phyloP scores from a whole-genome alignment of 148 eudicot species.

The Gaultheria prostrata region DNA sequence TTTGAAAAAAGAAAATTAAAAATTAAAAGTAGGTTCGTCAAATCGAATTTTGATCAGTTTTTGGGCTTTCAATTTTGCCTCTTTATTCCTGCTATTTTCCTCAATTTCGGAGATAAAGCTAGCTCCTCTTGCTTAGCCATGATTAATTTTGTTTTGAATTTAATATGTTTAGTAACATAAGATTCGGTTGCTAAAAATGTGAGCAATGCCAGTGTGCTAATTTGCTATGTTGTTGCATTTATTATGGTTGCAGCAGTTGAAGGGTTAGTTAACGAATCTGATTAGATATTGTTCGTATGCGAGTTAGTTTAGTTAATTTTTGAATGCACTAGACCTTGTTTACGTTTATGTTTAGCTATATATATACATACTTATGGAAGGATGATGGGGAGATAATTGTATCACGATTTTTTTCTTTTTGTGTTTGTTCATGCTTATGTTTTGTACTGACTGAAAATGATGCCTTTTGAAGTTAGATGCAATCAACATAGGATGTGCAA shows the following conservation, averaged over 20 bases:
- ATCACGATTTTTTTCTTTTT: too few relatives aligned
- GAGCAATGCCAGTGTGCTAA: background rate
- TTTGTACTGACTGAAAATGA: background rate
- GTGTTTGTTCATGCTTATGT: background rate
- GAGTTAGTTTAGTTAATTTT: background rate
- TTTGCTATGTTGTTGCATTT: background rate
- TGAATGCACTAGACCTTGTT: background rate
- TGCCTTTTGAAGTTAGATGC: background rate
- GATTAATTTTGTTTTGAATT: background rate
- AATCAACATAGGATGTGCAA: background rate
- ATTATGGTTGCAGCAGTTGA: background rate
- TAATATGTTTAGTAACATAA: background rate
- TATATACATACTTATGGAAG: background rate
- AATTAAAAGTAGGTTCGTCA: background rate
- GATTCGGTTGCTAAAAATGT: background rate
- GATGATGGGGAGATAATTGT: background rate
- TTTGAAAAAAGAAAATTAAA: background rate
- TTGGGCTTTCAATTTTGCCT: background rate
- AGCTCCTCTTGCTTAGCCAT: background rate
- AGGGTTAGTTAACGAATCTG: background rate
- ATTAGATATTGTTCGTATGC: background rate
- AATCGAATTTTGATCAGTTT: background rate
- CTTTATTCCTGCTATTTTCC: background rate
- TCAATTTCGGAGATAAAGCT: constrained; percentile 11
- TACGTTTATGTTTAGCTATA: background rate